Conservation (phyloP, 108 stramenopile species). For the Pseudonitzschia multiseries region DNA sequence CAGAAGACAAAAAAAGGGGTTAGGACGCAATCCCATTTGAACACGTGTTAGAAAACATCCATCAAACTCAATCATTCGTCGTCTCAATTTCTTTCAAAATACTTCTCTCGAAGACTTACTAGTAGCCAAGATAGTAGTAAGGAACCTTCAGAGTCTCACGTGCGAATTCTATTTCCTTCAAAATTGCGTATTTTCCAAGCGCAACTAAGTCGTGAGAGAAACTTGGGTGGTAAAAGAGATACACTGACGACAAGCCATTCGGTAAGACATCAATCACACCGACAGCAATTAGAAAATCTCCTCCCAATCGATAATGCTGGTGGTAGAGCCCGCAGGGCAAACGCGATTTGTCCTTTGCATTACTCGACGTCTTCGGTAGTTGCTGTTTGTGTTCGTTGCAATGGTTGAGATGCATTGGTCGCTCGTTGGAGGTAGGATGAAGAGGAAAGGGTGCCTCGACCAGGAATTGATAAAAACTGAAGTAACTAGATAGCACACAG, state of each 20-base stretch:
- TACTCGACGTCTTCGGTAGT: background rate
- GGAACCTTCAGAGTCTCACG: slow-evolving; percentile 49
- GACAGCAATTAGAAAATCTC: slow-evolving; percentile 84
- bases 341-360: slow-evolving; percentile 2
- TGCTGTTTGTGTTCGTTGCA: background rate
- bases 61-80: background rate
- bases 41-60: background rate
- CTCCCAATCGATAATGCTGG: slow-evolving; percentile 85
- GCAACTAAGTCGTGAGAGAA: slow-evolving; percentile 62
- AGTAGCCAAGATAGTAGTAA: slow-evolving; percentile 96
- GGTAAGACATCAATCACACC: slow-evolving; percentile 94
- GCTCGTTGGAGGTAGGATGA: background rate
- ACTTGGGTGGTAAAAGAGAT: slow-evolving; percentile 92
- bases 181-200: slow-evolving; percentile 90
- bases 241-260: slow-evolving; percentile 89
- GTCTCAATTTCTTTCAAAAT: background rate
- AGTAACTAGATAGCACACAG: slow-evolving; percentile 30
- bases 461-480: slow-evolving; percentile 69
- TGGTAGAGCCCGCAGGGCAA: slow-evolving; percentile 74
- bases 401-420: background rate
- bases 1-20: background rate
- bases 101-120: slow-evolving; percentile 26
- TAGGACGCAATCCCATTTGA: background rate
- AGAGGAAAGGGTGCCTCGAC: slow-evolving; percentile 69
- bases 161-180: slow-evolving; percentile 91